Conservation (phyloP, 176 grass and related monocot species). For the Triticum dicoccoides region DNA sequence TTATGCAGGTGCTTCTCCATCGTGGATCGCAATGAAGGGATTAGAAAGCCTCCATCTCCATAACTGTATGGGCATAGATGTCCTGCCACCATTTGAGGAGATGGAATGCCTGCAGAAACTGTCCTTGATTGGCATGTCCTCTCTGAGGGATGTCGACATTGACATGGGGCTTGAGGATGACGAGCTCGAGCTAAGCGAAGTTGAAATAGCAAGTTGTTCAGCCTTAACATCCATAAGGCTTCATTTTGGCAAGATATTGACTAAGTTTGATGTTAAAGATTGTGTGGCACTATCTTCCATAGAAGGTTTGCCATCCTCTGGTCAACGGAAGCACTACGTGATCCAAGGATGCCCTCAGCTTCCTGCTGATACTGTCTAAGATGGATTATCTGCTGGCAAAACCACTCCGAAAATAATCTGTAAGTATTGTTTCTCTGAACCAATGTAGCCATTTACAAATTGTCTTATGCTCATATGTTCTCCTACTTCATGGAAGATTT, state of each 20-base stretch:
- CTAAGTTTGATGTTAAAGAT: constrained; percentile 13
- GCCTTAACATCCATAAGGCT: constrained; percentile 1
- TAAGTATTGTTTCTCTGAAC: background rate
- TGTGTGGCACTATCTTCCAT: background rate
- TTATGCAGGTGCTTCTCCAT: constrained; percentile 6
- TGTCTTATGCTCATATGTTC: background rate
- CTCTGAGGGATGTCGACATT: constrained; percentile 8
- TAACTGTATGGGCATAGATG: background rate
- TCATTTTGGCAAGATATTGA: constrained; percentile 17
- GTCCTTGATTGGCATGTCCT: constrained; percentile 23
- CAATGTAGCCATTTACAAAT: background rate
- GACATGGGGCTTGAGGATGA: constrained; percentile 15
- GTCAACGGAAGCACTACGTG: background rate
- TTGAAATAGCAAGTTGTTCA: constrained; percentile 25
- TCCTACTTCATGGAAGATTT: background rate
- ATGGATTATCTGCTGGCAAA: background rate
- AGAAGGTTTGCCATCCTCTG: constrained; percentile 19
- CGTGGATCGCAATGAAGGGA: background rate
- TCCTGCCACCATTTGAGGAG: constrained; percentile 17
- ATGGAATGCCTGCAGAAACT: constrained; percentile 22
- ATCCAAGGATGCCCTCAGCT: constrained; percentile 12
- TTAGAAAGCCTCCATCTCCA: constrained; percentile 31
- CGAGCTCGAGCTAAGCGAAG: constrained; percentile 5
- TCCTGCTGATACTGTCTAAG: background rate
- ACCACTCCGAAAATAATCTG: background rate